Base-by-base conservation (phyloP, 2,329 filamentous ascomycete genomes). In the Alternaria postmessia region DNA sequence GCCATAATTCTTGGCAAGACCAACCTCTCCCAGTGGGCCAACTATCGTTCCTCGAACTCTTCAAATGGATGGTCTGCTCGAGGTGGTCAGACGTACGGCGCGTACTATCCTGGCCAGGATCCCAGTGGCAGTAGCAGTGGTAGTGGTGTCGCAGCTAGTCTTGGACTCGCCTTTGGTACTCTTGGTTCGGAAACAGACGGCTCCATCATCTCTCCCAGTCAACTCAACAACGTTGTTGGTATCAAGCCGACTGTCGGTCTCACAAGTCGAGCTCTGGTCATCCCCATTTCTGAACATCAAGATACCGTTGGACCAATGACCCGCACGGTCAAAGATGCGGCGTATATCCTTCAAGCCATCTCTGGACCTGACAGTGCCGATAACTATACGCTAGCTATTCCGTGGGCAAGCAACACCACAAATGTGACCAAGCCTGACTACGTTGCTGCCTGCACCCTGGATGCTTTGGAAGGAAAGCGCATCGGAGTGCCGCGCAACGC, bases 1-100 rank as follows among this genome's bases (percentile, higher is more conserved):
- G 86, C 83, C 2, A 81, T 91, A 42, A 85, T 91, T 42, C 80
- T 92, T 0, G 90, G 89, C 47, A 91, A 91, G 76, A 80, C 87
- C 0, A 89, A 88, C 57, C 71, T 91, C 28, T 87, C 83, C 1
- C 84, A 91, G 71, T 91, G 88, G 87, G 86, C 86, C 2, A 88
- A 89, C 65, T 88, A 81, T 54, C 81, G 89, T 9, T 87, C 84
- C 4, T 72, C 71, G 9, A 89, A 88, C 67, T 81, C 80, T 5
- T 84, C 80, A 11, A 86, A 86, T 57, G 89, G 89, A 5, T 91
- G 89, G 89, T 87, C 84, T 46, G 85, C 88, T 0, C 81, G 86
- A 59, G 87, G 87, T 7, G 89, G 88, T 0, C 89, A 91, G 70
- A 84, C 84, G 0, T 81, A 83, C 34, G 88, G 79, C 9, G 87